Conservation (phyloP, 2,329 filamentous ascomycete genomes). For the Penicillium sp. region DNA sequence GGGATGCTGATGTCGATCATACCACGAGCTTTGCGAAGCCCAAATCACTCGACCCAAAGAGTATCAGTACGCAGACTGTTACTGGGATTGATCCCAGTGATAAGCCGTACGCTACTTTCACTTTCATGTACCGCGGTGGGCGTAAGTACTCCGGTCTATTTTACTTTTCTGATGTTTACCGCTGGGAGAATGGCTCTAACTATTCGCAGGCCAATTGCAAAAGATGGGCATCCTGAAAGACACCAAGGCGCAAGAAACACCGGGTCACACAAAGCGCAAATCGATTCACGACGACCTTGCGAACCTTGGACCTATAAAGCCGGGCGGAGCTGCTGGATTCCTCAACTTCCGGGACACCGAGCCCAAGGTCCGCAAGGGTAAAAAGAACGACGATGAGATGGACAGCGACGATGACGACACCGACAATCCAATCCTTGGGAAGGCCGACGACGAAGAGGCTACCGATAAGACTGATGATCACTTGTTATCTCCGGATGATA, state of each 20-base stretch:
- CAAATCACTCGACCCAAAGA: constrained; percentile 92
- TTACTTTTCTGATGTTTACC: background rate
- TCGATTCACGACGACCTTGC: constrained; percentile 84
- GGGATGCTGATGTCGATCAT: constrained; percentile 87
- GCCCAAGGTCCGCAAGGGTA: constrained; percentile 55
- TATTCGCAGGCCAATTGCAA: constrained; percentile 76
- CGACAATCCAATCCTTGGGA: constrained; percentile 63
- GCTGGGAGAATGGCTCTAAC: background rate
- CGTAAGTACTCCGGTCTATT: constrained; percentile 62
- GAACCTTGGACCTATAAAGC: constrained; percentile 78
- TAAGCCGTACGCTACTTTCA: constrained; percentile 94
- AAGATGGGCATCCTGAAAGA: constrained; percentile 89
- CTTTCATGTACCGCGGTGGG: constrained; percentile 95
- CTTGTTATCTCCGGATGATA: constrained; percentile 62
- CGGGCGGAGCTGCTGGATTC: constrained; percentile 86
- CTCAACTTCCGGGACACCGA: constrained; percentile 79
- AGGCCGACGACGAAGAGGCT: constrained; percentile 62
- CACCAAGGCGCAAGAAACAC: constrained; percentile 62
- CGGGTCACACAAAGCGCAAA: constrained; percentile 70
- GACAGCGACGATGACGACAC: constrained; percentile 73
- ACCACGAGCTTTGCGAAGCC: constrained; percentile 97
- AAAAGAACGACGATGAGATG: constrained; percentile 67
- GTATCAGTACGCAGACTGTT: constrained; percentile 98
- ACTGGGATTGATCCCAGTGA: constrained; percentile 95
- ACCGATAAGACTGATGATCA: constrained; percentile 52